Evolutionary conservation across 2,329 filamentous ascomycete genomes (phyloP).

Genomic region (Gaeumannomyces sp.): DNA sequence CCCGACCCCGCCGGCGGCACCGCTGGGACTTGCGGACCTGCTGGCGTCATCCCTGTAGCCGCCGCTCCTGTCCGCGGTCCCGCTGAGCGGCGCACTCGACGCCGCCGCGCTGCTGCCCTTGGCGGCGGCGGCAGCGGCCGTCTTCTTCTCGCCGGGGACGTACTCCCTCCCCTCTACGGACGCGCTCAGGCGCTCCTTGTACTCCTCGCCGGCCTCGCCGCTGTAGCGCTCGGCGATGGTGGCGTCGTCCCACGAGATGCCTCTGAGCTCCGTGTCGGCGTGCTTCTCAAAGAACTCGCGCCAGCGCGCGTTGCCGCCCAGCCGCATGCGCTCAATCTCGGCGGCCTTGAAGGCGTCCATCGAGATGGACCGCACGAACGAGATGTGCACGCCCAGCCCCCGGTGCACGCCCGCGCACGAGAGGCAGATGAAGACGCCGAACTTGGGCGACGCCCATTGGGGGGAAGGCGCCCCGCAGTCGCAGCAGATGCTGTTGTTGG

Average conservation of each 20-base stretch:
- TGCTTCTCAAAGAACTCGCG: slow-evolving; percentile 78
- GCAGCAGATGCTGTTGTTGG: slow-evolving; percentile 84
- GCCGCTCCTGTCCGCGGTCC: slow-evolving; percentile 7
- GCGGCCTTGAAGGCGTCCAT: slow-evolving; percentile 97
- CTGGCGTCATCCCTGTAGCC: slow-evolving; percentile 17
- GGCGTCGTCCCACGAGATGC: slow-evolving; percentile 73
- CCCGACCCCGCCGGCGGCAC: slow-evolving; percentile 24
- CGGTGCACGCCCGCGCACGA: slow-evolving; percentile 93
- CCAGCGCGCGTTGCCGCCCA: slow-evolving; percentile 86
- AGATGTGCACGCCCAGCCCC: slow-evolving; percentile 93
- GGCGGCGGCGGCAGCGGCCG: slow-evolving; percentile 20
- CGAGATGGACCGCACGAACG: slow-evolving; percentile 92
- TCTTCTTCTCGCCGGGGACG: slow-evolving; percentile 62
- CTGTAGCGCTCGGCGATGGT: slow-evolving; percentile 89
- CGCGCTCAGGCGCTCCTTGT: slow-evolving; percentile 81
- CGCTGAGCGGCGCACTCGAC: slow-evolving; percentile 30
- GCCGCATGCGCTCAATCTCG: slow-evolving; percentile 90
- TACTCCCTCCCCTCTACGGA: slow-evolving; percentile 88
- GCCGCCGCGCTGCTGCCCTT: slow-evolving; percentile 27
- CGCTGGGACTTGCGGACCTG: slow-evolving; percentile 28
- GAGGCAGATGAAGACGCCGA: slow-evolving; percentile 97
- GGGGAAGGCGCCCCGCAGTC: slow-evolving; percentile 94
- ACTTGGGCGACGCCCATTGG: slow-evolving; percentile 97
- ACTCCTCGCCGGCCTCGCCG: slow-evolving; percentile 86
- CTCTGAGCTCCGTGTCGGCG: slow-evolving; percentile 58